Evolutionary conservation across 306 rosid genomes (phyloP).

Genomic region (Parietaria judaica): DNA sequence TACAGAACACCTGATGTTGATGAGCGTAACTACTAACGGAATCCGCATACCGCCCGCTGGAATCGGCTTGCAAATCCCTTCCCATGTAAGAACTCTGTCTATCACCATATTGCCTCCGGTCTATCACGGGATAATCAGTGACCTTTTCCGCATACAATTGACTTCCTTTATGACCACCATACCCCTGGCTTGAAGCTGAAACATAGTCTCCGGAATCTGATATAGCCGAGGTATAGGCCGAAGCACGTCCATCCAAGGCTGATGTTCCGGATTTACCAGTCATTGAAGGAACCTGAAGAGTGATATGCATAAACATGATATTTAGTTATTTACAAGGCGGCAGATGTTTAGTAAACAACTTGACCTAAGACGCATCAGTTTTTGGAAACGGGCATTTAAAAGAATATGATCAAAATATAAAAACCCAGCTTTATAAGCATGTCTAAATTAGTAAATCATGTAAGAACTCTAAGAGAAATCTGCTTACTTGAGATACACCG

Average conservation of each 20-base stretch:
- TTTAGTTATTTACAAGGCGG: not conserved
- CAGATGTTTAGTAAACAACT: no score
- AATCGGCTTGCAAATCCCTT: constrained; percentile 68
- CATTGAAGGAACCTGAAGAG: constrained; percentile 50
- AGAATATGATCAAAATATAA: no score
- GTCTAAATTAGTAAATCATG: no score
- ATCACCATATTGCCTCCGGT: constrained; percentile 82
- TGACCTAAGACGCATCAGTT: no score
- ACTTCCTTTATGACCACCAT: constrained; percentile 69
- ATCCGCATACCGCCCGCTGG: constrained; percentile 66
- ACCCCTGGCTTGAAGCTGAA: constrained; percentile 65
- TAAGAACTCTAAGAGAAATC: not conserved
- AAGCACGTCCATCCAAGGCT: constrained; percentile 69
- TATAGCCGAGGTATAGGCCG: constrained; percentile 75
- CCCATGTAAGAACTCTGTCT: constrained; percentile 68
- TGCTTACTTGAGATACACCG: constrained; percentile 60
- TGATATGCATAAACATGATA: not conserved
- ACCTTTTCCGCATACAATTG: constrained; percentile 77
- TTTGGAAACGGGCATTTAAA: no score
- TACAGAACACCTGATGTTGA: constrained; percentile 65
- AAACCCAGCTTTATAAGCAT: no score
- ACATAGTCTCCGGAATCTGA: constrained; percentile 70
- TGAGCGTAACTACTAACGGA: constrained; percentile 51
- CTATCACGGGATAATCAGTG: constrained; percentile 68
- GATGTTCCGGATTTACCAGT: constrained; percentile 63